Evolutionary conservation across 306 rosid genomes (phyloP).

Genomic region (Adenanthera pavonina): DNA sequence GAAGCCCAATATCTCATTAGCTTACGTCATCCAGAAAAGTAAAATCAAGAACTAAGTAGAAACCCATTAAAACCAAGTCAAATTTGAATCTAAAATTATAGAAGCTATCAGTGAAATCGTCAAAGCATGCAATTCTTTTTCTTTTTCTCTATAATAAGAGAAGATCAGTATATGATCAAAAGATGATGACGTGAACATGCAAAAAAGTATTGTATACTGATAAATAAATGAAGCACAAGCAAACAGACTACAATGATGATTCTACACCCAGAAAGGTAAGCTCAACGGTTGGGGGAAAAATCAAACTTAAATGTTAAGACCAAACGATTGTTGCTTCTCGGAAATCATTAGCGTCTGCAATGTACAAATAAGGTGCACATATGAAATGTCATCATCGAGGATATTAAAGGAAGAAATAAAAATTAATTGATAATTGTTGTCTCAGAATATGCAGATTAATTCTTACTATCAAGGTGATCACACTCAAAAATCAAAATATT

Average conservation of each 20-base stretch:
- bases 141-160: background rate
- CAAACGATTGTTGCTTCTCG: background rate
- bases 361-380: background rate
- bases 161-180: background rate
- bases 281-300: background rate
- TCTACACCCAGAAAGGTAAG: background rate
- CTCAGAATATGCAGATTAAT: background rate
- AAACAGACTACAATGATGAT: conserved; percentile 9
- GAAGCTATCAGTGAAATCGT: conserved; percentile 14
- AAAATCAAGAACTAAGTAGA: conserved; percentile 21
- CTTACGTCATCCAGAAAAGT: conserved; percentile 34
- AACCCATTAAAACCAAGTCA: conserved; percentile 22
- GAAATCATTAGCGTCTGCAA: conserved; percentile 4
- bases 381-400: background rate
- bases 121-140: rapidly evolving
- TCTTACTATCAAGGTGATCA: background rate
- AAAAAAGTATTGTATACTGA: background rate
- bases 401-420: background rate
- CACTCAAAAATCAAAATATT: background rate
- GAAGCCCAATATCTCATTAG: conserved; percentile 33
- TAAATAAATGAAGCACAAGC: conserved; percentile 1
- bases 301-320: background rate
- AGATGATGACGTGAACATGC: background rate
- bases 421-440: background rate
- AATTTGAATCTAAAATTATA: conserved; percentile 15